phyloP scores from a whole-genome alignment of 768 basidiomycete genomes.

The Rhizopogon vinicolor region DNA sequence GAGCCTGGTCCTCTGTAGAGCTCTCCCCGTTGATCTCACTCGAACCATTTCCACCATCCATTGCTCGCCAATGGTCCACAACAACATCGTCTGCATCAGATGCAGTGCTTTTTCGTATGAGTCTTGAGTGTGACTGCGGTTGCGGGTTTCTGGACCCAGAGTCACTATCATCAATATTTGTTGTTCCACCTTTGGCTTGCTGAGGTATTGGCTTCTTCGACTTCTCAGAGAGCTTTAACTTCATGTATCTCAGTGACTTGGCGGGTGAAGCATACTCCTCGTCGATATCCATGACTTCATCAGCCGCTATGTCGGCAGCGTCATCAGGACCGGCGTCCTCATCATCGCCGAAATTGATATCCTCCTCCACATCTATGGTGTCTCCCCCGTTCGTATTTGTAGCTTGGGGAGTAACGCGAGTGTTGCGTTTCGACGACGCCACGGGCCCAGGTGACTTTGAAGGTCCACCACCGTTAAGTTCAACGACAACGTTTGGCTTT shows the following conservation, averaged over 20 bases:
- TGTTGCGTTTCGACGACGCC: constrained; percentile 4
- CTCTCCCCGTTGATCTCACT: not conserved
- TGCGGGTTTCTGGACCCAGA: not conserved
- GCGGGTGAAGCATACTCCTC: not conserved
- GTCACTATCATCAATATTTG: not conserved
- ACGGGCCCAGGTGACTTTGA: constrained; percentile 3
- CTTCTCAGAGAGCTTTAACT: constrained; percentile 1
- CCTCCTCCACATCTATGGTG: constrained; percentile 23
- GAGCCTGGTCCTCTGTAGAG: not conserved
- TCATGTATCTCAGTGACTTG: not conserved
- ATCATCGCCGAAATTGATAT: constrained; percentile 9
- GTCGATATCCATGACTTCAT: constrained; percentile 4
- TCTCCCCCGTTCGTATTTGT: constrained; percentile 17
- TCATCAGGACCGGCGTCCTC: constrained; percentile 6
- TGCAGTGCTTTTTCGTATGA: not conserved
- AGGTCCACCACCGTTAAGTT: constrained; percentile 6
- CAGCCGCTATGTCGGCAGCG: constrained; percentile 2
- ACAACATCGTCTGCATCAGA: not conserved
- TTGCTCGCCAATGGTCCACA: not conserved
- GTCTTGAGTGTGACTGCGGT: not conserved
- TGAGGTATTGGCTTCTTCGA: not conserved
- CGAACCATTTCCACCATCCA: not conserved
- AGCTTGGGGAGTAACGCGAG: constrained; percentile 1
- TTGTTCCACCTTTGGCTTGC: not conserved
- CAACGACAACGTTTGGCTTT: not conserved